These are phyloP conservation scores for Avena sativa DNA, from an alignment of 176 grass and related monocot genomes.

Conservation along the genomic window DNA sequence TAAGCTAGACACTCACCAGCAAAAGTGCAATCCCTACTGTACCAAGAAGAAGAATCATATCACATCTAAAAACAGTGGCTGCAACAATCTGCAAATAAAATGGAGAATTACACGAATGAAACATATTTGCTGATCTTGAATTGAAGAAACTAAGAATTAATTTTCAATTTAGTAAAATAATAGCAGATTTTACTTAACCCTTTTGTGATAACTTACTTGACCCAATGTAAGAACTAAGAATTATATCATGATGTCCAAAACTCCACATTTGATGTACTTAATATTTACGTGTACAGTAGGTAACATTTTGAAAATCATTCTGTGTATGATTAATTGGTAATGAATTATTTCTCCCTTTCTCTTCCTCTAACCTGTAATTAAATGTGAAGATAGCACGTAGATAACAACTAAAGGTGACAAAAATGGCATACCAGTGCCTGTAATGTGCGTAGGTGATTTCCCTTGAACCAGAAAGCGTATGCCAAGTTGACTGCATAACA, in stretches of 20 bases:
- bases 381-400: slow-evolving; percentile 33
- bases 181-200: not conserved
- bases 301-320: not conserved
- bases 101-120: slow-evolving; percentile 6
- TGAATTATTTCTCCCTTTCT: no score
- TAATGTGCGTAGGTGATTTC: slow-evolving; percentile 63
- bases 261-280: not conserved
- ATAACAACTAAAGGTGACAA: not conserved
- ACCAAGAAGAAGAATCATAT: slow-evolving; percentile 84
- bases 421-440: slow-evolving; percentile 69
- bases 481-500: slow-evolving; percentile 76
- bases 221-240: slow-evolving; percentile 6
- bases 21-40: slow-evolving; percentile 84
- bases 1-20: slow-evolving; percentile 54
- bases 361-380: not conserved
- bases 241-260: slow-evolving; percentile 12
- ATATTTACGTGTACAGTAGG: not conserved
- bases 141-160: slow-evolving; percentile 20
- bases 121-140: slow-evolving; percentile 12
- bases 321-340: slow-evolving; percentile 12
- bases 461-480: slow-evolving; percentile 95
- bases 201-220: not conserved
- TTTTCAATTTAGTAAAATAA: not conserved
- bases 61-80: slow-evolving; percentile 90
- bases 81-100: slow-evolving; percentile 72